phyloP scores from a whole-genome alignment of 1,284 basidiomycete species.

The Malassezia furfur region DNA sequence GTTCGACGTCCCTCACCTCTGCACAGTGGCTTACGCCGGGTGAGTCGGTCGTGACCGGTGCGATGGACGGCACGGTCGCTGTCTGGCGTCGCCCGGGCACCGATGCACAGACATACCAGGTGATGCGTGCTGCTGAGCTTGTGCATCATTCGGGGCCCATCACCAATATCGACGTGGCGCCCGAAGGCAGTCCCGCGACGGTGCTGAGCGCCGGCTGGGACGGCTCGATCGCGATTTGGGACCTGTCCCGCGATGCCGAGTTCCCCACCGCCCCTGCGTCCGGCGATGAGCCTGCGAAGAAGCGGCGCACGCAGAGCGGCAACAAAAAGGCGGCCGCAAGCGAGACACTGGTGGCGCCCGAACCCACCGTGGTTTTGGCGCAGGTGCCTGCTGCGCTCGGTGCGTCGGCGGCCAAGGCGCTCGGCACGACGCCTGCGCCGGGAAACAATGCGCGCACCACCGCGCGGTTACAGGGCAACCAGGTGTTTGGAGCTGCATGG shows the following conservation, averaged over 20 bases:
- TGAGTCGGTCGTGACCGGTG: conserved; percentile 59
- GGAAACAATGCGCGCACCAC: conserved; percentile 22
- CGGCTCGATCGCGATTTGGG: conserved; percentile 37
- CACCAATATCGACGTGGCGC: conserved; percentile 19
- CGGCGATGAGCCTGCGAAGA: conserved; percentile 10
- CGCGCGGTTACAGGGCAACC: conserved; percentile 10
- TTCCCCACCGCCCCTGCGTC: background rate
- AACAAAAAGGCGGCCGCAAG: conserved; percentile 19
- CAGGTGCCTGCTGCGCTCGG: conserved; percentile 12
- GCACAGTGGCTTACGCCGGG: conserved; percentile 54
- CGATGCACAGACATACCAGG: conserved; percentile 3
- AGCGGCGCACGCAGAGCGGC: conserved; percentile 8
- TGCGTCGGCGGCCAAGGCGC: conserved; percentile 9
- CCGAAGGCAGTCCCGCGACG: conserved; percentile 8
- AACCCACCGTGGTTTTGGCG: conserved; percentile 10
- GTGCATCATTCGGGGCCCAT: conserved; percentile 26
- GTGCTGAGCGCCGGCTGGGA: conserved; percentile 38
- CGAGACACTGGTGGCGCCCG: conserved; percentile 7
- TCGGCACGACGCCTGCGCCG: conserved; percentile 17
- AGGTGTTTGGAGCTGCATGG: conserved; percentile 33
- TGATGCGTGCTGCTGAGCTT: conserved; percentile 17
- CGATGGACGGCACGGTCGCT: conserved; percentile 65
- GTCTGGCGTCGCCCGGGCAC: conserved; percentile 25
- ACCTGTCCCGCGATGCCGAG: conserved; percentile 16
- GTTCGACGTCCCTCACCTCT: conserved; percentile 58